Percentiles rank a stretch among this genome's conserved stretches.
Conservation (phyloP, 1,284 basidiomycete genomes). For the Volvariella surrecta region DNA sequence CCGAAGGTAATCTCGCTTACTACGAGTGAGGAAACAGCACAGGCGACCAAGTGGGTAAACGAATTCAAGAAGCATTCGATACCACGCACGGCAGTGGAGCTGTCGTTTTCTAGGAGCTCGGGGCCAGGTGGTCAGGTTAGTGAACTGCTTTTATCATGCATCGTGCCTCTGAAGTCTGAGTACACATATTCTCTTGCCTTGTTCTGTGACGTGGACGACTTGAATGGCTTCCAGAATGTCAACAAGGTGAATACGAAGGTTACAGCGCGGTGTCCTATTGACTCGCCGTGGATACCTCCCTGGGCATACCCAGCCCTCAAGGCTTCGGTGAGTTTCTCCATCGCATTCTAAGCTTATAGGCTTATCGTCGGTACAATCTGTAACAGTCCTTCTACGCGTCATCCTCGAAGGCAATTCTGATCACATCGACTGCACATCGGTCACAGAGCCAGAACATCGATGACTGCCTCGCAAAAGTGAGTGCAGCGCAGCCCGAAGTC, state of each 20-base stretch:
- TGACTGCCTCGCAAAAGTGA: constrained; percentile 60
- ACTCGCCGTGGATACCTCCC: constrained; percentile 55
- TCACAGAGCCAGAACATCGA: constrained; percentile 70
- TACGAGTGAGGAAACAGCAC: constrained; percentile 29
- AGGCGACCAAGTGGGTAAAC: constrained; percentile 44
- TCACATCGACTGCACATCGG: constrained; percentile 60
- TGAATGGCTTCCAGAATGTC: constrained; percentile 50
- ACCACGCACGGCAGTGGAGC: constrained; percentile 41
- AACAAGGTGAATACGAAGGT: constrained; percentile 80
- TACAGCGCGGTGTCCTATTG: constrained; percentile 46
- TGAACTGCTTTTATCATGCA: neutral
- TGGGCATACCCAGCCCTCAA: constrained; percentile 52
- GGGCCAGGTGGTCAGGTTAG: constrained; percentile 73
- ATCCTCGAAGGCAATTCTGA: constrained; percentile 54
- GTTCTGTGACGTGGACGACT: neutral
- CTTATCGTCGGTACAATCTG: neutral
- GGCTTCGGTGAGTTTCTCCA: constrained; percentile 34
- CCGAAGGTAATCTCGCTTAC: constrained; percentile 15
- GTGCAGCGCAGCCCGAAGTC: too few species aligned
- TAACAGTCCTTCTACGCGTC: constrained; percentile 54
- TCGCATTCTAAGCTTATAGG: neutral
- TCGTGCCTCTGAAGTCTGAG: neutral
- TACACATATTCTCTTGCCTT: too few species aligned
- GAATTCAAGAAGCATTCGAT: constrained; percentile 34
- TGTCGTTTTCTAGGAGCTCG: constrained; percentile 66